Percentiles rank a stretch among this genome's conserved stretches.
phyloP scores from a whole-genome alignment of 768 basidiomycete genomes.

The Multifurca ochricompacta region DNA sequence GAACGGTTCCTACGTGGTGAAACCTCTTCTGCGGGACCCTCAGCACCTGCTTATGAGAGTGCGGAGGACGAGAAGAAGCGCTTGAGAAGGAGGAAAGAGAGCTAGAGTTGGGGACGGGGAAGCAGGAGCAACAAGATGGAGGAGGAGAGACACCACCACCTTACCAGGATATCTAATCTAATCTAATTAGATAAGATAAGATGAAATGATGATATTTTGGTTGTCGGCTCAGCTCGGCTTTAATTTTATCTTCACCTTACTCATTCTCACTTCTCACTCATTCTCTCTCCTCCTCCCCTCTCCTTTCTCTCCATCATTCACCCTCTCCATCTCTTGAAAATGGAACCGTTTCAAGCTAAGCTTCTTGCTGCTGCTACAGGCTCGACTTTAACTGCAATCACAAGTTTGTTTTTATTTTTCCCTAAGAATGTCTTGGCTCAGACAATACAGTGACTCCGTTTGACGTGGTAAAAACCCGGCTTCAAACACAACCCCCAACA shows the following conservation, averaged over 20 bases:
- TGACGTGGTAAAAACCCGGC: constrained; percentile 93
- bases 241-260: neutral
- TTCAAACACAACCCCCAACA: constrained; percentile 81
- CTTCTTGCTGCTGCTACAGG: constrained; percentile 73
- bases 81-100: constrained; percentile 63
- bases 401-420: constrained; percentile 44
- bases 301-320: neutral
- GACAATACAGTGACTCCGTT: constrained; percentile 86
- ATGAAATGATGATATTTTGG: neutral
- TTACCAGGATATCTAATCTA: constrained; percentile 33
- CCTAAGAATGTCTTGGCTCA: neutral
- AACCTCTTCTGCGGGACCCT: constrained; percentile 8
- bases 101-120: neutral
- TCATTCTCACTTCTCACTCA: neutral
- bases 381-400: constrained; percentile 73
- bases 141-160: constrained; percentile 36
- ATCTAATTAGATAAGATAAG: neutral
- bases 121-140: constrained; percentile 10
- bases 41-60: constrained; percentile 31
- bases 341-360: constrained; percentile 76
- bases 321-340: constrained; percentile 22
- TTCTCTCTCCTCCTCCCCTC: neutral
- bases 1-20: constrained; percentile 36
- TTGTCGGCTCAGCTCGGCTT: neutral
- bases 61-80: constrained; percentile 57